Evolutionary conservation across 192 early-diverging fungal genomes (phyloP).

Genomic region (Coemansia sp.): DNA sequence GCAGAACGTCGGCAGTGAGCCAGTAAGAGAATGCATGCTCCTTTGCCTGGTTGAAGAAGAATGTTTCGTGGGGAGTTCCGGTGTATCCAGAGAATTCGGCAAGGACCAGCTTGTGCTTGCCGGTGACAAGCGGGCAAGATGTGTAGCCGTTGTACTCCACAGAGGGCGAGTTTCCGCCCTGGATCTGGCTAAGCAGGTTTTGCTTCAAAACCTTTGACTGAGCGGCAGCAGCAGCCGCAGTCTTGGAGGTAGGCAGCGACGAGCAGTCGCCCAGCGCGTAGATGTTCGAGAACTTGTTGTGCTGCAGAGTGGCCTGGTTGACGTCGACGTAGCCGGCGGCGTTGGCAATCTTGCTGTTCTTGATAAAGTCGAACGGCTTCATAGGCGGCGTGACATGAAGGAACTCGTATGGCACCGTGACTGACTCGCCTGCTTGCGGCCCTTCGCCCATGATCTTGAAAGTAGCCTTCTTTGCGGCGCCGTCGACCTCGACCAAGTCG

Average conservation of each 20-base stretch:
- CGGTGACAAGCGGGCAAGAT: constrained; percentile 79
- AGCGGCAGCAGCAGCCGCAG: constrained; percentile 82
- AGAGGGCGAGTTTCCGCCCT: constrained; percentile 51
- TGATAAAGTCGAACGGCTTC: constrained; percentile 78
- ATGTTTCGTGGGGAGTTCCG: constrained; percentile 73
- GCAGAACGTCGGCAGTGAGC: constrained; percentile 77
- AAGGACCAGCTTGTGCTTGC: constrained; percentile 76
- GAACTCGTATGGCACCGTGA: constrained; percentile 73
- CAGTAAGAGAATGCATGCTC: constrained; percentile 68
- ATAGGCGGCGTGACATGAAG: constrained; percentile 85
- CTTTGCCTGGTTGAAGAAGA: constrained; percentile 78
- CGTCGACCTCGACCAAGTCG: constrained; percentile 69
- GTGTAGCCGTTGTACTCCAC: constrained; percentile 82
- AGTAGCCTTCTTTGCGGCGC: constrained; percentile 66
- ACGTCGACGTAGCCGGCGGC: constrained; percentile 83
- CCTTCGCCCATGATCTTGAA: constrained; percentile 60
- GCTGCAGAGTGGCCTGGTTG: constrained; percentile 75
- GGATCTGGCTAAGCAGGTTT: constrained; percentile 68
- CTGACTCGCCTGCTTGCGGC: constrained; percentile 54
- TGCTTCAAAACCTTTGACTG: constrained; percentile 74
- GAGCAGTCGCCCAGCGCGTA: constrained; percentile 83
- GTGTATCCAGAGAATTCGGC: constrained; percentile 85
- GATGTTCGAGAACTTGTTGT: constrained; percentile 74
- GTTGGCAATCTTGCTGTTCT: constrained; percentile 66
- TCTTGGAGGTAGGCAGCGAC: constrained; percentile 86